Evolutionary conservation across 2,329 filamentous ascomycete species (phyloP), one percentile per base, ranked within the genome.

Genomic region (Penicillium sp.): DNA sequence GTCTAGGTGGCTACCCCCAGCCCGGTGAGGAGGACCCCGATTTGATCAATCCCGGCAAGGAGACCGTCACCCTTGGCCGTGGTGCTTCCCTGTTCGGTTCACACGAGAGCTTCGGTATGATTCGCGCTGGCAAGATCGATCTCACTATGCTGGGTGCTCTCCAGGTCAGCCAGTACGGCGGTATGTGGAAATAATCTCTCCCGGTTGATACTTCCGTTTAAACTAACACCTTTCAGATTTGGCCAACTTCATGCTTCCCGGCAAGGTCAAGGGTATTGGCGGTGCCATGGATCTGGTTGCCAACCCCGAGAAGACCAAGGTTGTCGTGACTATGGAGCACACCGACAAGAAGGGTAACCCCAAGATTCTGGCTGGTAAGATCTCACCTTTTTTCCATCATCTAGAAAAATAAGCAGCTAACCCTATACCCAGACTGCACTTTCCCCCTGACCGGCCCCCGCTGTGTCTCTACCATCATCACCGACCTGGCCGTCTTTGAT

Each of bases 181-280:
- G 69, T 70, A 66, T 35, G 69, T 65, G 16, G 36, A 35, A 19
- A 24, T 16, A 50, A 36, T 22, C 9, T 24, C 18, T 16, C 16
- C 14, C 9, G 2, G 11, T 41, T 10, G 11, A 10, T 41, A 4
- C 33, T 50, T 6, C 16, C 16, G 6, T 22, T n/a, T 31, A 24
- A 22, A 47, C 59, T 65, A 41, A 68, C 33, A 16, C 11, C n/a
- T 14, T 6, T 13, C 16, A 56, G 91, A 96, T 72, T 78, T 96
- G 54, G 91, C 91, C 57, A 95, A 95, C 79, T 96, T 91, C 81
- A 95, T 95, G 89, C 89, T 96, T 65, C 91, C 91, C 0, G 91
- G 91, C 54, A 95, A 94, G 78, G 86, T 75, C 54, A 95, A 95
- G 83, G 91, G 91, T 50, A 93, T 96, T 85, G 91, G 91, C 60